Conservation (phyloP, 2,329 filamentous ascomycete species). For the Botrytis aclada region DNA sequence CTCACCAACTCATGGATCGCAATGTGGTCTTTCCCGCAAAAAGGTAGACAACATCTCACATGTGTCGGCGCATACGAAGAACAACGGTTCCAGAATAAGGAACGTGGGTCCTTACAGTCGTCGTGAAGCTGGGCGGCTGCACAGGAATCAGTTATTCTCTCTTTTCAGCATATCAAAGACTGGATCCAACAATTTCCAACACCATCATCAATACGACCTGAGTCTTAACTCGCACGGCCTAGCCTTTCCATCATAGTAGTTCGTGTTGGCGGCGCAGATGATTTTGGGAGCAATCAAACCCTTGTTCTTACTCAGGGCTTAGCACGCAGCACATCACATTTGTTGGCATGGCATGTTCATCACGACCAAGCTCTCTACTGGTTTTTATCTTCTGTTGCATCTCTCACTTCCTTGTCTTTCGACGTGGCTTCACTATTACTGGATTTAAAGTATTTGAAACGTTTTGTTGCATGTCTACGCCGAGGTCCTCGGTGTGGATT, state of each 20-base stretch:
- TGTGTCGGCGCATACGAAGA: background rate
- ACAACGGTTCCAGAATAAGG: background rate
- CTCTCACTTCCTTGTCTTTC: conserved; percentile 7
- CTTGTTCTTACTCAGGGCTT: conserved; percentile 1
- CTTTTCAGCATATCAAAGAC: background rate
- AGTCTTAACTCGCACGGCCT: background rate
- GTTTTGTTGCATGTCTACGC: conserved; percentile 4
- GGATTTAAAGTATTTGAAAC: background rate
- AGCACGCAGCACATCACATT: background rate
- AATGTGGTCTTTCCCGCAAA: background rate
- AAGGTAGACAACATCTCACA: background rate
- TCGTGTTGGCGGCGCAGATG: background rate
- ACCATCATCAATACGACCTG: background rate
- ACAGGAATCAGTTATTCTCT: background rate
- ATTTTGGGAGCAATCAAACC: background rate
- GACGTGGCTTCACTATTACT: background rate
- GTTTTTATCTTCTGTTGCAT: background rate
- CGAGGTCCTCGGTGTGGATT: conserved; percentile 9
- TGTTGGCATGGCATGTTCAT: background rate
- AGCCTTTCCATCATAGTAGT: background rate
- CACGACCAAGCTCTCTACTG: background rate
- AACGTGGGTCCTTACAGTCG: background rate
- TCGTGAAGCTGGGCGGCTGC: background rate
- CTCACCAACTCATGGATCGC: background rate
- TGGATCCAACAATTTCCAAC: background rate